These are phyloP conservation scores for Diaporthe sp. DNA, from an alignment of 2,329 filamentous ascomycete genomes.

Conservation along the genomic window DNA sequence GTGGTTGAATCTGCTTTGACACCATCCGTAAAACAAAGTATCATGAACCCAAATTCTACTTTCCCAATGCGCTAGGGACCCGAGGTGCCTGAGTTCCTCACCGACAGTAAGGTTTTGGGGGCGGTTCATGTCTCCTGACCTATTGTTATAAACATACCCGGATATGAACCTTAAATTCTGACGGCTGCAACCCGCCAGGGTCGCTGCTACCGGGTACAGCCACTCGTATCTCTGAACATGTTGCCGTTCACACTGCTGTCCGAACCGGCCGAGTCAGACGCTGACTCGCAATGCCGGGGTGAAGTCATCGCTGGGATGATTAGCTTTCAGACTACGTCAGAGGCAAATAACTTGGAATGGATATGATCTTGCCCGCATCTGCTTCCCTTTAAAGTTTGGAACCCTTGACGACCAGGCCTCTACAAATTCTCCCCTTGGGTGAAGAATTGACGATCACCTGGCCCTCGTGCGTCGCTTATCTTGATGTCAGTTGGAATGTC, in stretches of 20 bases:
- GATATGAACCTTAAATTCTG: neutral
- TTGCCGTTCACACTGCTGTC: neutral
- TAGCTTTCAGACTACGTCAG: slow-evolving; percentile 17
- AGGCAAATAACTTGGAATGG: slow-evolving; percentile 1
- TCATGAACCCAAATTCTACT: slow-evolving; percentile 4
- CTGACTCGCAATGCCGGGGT: slow-evolving; percentile 6
- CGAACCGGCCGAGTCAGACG: neutral
- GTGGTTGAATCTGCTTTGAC: neutral
- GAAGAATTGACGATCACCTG: neutral
- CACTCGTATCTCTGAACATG: neutral
- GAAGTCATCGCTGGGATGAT: slow-evolving; percentile 1
- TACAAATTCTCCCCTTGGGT: too few species aligned
- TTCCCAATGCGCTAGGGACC: neutral
- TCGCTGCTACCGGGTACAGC: neutral
- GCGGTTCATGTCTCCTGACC: neutral
- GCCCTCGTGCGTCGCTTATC: neutral
- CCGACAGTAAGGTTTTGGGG: neutral
- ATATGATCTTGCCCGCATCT: neutral
- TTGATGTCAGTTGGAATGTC: neutral
- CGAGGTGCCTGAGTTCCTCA: neutral
- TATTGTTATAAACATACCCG: neutral
- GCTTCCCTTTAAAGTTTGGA: slow-evolving; percentile 12
- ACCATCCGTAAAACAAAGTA: neutral
- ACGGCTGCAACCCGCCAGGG: neutral
- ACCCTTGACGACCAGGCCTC: neutral